Base-by-base conservation (phyloP, 345 rosid genomes). In the Rhizophora apiculata region DNA sequence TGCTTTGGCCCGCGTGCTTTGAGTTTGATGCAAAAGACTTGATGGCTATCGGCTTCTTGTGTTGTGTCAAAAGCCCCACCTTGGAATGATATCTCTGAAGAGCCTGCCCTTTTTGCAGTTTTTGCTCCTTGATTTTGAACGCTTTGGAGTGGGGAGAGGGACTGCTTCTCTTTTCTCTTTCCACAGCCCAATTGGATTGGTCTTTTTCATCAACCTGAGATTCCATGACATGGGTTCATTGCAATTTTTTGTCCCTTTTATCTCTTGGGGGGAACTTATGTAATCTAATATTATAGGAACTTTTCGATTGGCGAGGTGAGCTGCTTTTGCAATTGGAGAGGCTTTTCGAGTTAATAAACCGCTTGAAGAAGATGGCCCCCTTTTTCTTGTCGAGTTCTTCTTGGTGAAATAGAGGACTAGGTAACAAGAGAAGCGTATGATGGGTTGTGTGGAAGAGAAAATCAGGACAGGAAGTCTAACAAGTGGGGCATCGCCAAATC, bases 361-460 rank as follows among this genome's bases (percentile, higher is more conserved):
- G 3, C 75, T 7, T 34, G 37, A 34, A 8, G 37, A 34, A 7
- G 9, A 34, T 34, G 37, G 9, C 37, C 37, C 37, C 71, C 34
- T 21, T 30, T 20, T 64, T 71, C 29, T 34, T 55, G 30, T 46
- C 66, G 49, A 54, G 76, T 31, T 75, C 65, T 68, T 59, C 77
- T 46, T 62, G 70, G 65, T 71, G 71, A 49, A 8, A 36, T 62
- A 65, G 30, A 56, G 43, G 31, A 60, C 72, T 71, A 63, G 63
- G 21, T 30, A 59, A 48, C 48, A 57, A 57, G 21, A 49, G 64
- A 62, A 67, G 72, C 63, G 6, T 48, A 72, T 36, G 64, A 85
- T 85, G 88, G 82, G 82, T 68, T 80, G 84, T 78, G 83, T 83
- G 74, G 96, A 88, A 72, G 98, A 85, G 75, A 89, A 85, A 79